Percentiles rank a stretch among this genome's conserved stretches.
Evolutionary conservation across 192 early-diverging fungal genomes (phyloP).

Genomic region (Geosiphon pyriformis): DNA sequence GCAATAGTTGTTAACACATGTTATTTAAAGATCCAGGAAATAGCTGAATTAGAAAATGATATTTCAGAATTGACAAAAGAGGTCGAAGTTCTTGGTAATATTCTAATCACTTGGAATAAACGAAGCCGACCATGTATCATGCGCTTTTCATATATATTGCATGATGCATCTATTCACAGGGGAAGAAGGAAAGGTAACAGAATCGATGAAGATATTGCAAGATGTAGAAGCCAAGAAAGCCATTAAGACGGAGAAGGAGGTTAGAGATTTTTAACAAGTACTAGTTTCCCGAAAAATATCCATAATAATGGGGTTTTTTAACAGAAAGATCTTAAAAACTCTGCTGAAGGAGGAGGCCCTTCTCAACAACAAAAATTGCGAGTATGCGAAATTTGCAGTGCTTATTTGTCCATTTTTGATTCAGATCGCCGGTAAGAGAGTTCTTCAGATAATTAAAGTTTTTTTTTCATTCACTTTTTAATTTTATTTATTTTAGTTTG

Average conservation of each 20-base stretch:
- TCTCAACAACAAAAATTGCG: constrained; percentile 53
- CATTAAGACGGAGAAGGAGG: constrained; percentile 43
- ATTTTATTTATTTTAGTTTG: constrained; percentile 4
- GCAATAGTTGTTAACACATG: neutral
- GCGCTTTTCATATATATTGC: no score
- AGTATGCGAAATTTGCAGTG: constrained; percentile 51
- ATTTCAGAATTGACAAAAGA: constrained; percentile 35
- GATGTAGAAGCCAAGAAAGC: constrained; percentile 40
- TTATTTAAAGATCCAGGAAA: constrained; percentile 22
- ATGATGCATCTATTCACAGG: constrained; percentile 20
- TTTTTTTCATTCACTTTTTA: neutral
- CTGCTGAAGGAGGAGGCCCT: constrained; percentile 29
- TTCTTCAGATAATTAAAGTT: neutral
- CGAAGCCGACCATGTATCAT: no score
- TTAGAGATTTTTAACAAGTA: constrained; percentile 13
- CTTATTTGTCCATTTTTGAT: constrained; percentile 48
- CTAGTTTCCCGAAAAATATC: neutral
- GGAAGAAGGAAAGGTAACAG: constrained; percentile 44
- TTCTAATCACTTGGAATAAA: neutral
- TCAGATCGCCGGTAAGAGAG: constrained; percentile 38
- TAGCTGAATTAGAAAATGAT: constrained; percentile 23
- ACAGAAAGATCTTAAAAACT: constrained; percentile 42
- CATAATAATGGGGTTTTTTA: neutral
- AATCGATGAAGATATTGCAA: constrained; percentile 38
- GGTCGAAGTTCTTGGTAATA: constrained; percentile 41